phyloP scores from a whole-genome alignment of 2,329 filamentous ascomycete species.

The Fusarium protoensiforme region DNA sequence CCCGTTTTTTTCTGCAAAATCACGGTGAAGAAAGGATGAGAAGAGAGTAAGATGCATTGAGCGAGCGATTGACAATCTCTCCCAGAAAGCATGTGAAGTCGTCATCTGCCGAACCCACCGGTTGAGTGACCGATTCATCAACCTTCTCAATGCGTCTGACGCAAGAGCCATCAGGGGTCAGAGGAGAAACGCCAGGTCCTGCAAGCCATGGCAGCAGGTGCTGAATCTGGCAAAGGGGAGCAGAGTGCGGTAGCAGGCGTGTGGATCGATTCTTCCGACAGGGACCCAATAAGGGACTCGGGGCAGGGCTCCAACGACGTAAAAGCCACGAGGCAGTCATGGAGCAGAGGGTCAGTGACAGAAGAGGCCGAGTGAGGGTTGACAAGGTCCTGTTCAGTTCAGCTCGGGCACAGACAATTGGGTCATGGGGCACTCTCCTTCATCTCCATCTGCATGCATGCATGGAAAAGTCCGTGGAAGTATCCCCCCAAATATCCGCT shows the following conservation, averaged over 20 bases:
- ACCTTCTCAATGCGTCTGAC: not conserved
- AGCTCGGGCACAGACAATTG: conserved; percentile 21
- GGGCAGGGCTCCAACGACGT: conserved; percentile 9
- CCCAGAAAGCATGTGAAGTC: not conserved
- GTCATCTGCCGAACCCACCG: not conserved
- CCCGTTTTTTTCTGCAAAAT: not conserved
- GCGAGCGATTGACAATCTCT: not conserved
- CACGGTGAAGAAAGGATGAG: not conserved
- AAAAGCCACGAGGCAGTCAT: conserved; percentile 32
- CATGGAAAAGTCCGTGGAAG: not conserved
- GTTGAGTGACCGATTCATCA: not conserved
- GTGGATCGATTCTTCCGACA: not conserved
- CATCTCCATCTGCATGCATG: not conserved
- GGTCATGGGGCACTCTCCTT: not conserved
- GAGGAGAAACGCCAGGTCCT: not conserved
- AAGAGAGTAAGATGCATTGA: not conserved
- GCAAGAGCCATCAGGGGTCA: conserved; percentile 3
- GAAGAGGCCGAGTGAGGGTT: not conserved
- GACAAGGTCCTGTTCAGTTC: conserved; percentile 11
- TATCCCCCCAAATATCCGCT: conserved; percentile 13
- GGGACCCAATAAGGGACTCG: not conserved
- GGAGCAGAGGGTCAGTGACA: conserved; percentile 18
- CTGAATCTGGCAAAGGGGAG: conserved; percentile 3
- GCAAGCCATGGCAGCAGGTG: not conserved
- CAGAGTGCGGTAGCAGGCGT: not conserved